Percentiles rank a stretch among this genome's conserved stretches.
These are phyloP conservation scores for Tolypocladium inflatum DNA, from an alignment of 2,329 filamentous ascomycete species.

Conservation along the genomic window DNA sequence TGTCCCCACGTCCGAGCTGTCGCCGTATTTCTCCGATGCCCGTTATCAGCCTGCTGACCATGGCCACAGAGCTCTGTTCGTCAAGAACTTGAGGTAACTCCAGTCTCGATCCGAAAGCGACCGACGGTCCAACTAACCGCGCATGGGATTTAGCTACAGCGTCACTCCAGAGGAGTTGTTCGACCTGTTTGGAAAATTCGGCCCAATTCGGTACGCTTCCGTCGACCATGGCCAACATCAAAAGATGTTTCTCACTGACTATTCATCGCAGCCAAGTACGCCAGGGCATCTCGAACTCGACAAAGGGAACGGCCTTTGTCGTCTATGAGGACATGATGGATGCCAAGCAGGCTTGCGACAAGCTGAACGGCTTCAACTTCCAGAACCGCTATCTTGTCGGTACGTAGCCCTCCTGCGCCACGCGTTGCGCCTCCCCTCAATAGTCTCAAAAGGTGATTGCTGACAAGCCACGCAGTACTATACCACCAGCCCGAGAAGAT, in stretches of 20 bases:
- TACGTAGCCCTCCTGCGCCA: constrained; percentile 33
- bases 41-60: constrained; percentile 19
- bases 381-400: constrained; percentile 98
- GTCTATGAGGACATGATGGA: constrained; percentile 99
- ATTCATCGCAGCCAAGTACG: constrained; percentile 71
- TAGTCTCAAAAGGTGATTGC: background rate
- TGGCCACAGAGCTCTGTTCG: constrained; percentile 82
- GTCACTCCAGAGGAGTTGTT: constrained; percentile 96
- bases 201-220: constrained; percentile 72
- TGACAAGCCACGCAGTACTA: constrained; percentile 33
- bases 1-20: background rate
- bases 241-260: constrained; percentile 2
- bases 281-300: constrained; percentile 93
- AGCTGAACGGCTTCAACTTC: constrained; percentile 99
- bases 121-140: constrained; percentile 3
- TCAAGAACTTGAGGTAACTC: constrained; percentile 91
- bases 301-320: constrained; percentile 97
- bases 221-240: constrained; percentile 4
- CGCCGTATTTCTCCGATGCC: background rate
- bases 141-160: constrained; percentile 67
- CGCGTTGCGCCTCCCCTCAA: background rate
- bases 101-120: background rate
- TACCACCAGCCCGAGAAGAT: constrained; percentile 60
- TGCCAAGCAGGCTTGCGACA: constrained; percentile 97
- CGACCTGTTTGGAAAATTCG: constrained; percentile 97